phyloP scores from a whole-genome alignment of 2,329 filamentous ascomycete species.

The Apiospora sp. region DNA sequence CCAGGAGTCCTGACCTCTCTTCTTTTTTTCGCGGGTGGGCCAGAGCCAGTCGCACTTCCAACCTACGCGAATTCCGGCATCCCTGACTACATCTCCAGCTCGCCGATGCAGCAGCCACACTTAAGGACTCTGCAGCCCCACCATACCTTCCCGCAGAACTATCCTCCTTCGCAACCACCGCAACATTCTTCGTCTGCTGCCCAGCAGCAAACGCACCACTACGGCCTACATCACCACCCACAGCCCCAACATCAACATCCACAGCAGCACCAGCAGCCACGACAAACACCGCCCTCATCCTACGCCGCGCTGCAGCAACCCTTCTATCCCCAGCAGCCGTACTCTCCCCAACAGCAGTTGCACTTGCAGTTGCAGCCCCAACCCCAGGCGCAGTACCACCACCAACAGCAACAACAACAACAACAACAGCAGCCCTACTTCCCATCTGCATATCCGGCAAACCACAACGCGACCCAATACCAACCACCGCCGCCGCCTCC shows the following conservation, averaged over 20 bases:
- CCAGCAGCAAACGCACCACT: conserved; percentile 27
- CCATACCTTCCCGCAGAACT: conserved; percentile 35
- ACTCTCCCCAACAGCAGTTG: conserved; percentile 15
- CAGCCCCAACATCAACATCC: conserved; percentile 24
- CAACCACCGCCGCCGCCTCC: conserved; percentile 32
- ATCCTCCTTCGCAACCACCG: not conserved
- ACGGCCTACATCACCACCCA: conserved; percentile 31
- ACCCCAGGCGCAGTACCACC: conserved; percentile 25
- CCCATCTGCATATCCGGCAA: conserved; percentile 29
- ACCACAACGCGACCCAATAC: conserved; percentile 14
- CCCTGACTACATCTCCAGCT: conserved; percentile 19
- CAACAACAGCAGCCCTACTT: conserved; percentile 29
- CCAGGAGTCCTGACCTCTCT: conserved; percentile 67
- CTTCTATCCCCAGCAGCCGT: not conserved
- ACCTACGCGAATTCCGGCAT: conserved; percentile 22
- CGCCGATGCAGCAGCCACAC: conserved; percentile 29
- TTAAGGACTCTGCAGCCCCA: conserved; percentile 43
- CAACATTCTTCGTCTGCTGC: not conserved
- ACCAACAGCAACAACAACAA: conserved; percentile 26
- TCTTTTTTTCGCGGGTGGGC: conserved; percentile 56
- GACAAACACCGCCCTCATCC: not conserved
- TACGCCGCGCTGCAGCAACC: conserved; percentile 7
- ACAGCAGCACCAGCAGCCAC: conserved; percentile 29
- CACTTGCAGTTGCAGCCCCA: conserved; percentile 23
- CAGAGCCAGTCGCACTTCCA: conserved; percentile 8